A percentile compares a stretch with the other conserved stretches of the same genome.
These are phyloP conservation scores for Fusarium sp. DNA, from an alignment of 2,329 filamentous ascomycete species.

Conservation along the genomic window DNA sequence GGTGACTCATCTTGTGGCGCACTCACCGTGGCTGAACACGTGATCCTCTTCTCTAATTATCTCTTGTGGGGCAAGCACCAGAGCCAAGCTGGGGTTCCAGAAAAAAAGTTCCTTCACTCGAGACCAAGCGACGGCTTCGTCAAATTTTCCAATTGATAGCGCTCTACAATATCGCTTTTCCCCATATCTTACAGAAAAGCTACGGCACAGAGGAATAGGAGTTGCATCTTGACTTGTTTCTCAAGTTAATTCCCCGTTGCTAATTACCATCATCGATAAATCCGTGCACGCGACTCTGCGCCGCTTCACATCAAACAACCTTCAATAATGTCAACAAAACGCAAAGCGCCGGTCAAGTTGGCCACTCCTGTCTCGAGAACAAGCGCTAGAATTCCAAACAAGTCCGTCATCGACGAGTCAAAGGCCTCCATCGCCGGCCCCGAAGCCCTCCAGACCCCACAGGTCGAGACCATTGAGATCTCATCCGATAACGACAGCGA, in stretches of 20 bases:
- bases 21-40: slow-evolving; percentile 20
- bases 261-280: slow-evolving; percentile 17
- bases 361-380: slow-evolving; percentile 67
- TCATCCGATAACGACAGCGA: slow-evolving; percentile 68
- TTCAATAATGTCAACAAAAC: slow-evolving; percentile 69
- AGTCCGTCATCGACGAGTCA: slow-evolving; percentile 69
- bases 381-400: slow-evolving; percentile 64
- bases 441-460: slow-evolving; percentile 55
- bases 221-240: neutral
- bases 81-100: slow-evolving; percentile 28
- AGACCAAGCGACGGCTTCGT: slow-evolving; percentile 45
- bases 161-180: slow-evolving; percentile 33
- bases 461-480: slow-evolving; percentile 66
- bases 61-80: slow-evolving; percentile 36
- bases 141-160: slow-evolving; percentile 54
- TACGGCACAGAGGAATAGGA: neutral
- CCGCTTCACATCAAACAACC: slow-evolving; percentile 12
- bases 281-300: slow-evolving; percentile 37
- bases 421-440: slow-evolving; percentile 65
- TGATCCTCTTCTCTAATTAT: slow-evolving; percentile 37
- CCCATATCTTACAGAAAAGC: slow-evolving; percentile 6
- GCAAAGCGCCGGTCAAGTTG: slow-evolving; percentile 70
- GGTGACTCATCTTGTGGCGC: slow-evolving; percentile 33
- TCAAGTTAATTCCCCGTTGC: neutral
- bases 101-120: slow-evolving; percentile 54